phyloP scores from a whole-genome alignment of 202 grass and related monocot genomes.

The Digitaria exilis region DNA sequence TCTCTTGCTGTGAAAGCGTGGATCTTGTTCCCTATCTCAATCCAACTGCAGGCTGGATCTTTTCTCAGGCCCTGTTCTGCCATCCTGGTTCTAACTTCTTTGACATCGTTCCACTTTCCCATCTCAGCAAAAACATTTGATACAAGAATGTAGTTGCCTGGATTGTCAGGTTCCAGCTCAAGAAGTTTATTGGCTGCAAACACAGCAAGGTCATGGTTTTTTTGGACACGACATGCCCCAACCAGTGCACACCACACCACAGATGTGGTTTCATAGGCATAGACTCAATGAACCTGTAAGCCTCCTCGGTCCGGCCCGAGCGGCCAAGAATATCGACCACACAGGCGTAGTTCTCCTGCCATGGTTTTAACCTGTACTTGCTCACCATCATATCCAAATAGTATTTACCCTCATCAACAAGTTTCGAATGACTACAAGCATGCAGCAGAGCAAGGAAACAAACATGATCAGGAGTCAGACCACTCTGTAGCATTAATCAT shows the following conservation, averaged over 20 bases:
- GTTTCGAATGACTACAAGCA: conserved; percentile 87
- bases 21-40: conserved; percentile 57
- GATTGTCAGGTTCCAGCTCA: conserved; percentile 68
- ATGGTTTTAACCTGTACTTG: conserved; percentile 63
- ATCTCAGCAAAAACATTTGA: conserved; percentile 78
- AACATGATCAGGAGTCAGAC: conserved; percentile 77
- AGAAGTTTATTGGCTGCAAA: conserved; percentile 67
- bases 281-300: conserved; percentile 70
- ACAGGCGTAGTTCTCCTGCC: conserved; percentile 82
- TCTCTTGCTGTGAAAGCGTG: conserved; percentile 64
- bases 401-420: conserved; percentile 59
- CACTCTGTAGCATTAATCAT: conserved; percentile 67
- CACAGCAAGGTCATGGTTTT: conserved; percentile 53
- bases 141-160: conserved; percentile 76
- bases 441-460: conserved; percentile 73
- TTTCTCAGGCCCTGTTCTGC: conserved; percentile 63
- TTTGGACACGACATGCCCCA: conserved; percentile 67
- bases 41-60: conserved; percentile 80
- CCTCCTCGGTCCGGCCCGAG: conserved; percentile 61
- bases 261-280: conserved; percentile 69
- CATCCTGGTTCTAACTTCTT: conserved; percentile 67
- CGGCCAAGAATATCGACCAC: conserved; percentile 83
- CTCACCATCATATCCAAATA: conserved; percentile 74
- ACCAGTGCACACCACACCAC: conserved; percentile 85
- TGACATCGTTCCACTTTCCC: conserved; percentile 67